Evolutionary conservation across 225 moss, liverwort and hornwort genomes (phyloP).

Genomic region (Bryoerythrophyllum caledonicum): DNA sequence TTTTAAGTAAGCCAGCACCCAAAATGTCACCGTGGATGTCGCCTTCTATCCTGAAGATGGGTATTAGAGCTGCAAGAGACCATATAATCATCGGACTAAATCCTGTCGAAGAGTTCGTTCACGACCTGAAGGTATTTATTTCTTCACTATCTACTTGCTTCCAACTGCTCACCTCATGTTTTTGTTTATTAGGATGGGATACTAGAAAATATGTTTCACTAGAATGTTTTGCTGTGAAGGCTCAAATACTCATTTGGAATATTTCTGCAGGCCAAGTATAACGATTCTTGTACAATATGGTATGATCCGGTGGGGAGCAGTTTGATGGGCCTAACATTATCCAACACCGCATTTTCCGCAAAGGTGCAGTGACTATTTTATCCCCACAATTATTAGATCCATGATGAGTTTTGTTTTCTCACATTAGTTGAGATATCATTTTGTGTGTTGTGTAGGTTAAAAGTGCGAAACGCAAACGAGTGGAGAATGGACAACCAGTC

Average conservation of each 20-base stretch:
- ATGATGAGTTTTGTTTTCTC: neutral
- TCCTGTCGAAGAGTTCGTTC: slow-evolving; percentile 70
- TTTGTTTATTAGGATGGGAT: neutral
- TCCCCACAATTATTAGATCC: neutral
- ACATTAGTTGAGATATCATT: slow-evolving; percentile 3
- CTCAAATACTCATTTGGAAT: neutral
- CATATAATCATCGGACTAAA: slow-evolving; percentile 78
- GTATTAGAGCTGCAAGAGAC: slow-evolving; percentile 55
- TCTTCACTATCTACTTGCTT: neutral
- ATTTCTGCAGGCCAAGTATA: slow-evolving; percentile 47
- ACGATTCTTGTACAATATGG: slow-evolving; percentile 55
- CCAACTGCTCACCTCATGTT: neutral
- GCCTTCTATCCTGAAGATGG: slow-evolving; percentile 43
- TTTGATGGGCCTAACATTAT: slow-evolving; percentile 65
- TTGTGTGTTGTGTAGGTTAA: slow-evolving; percentile 30
- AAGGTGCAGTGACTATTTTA: slow-evolving; percentile 25
- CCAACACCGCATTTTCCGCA: slow-evolving; percentile 27
- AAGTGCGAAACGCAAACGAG: slow-evolving; percentile 63
- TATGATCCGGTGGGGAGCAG: slow-evolving; percentile 71
- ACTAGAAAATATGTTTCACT: neutral
- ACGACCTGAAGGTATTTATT: slow-evolving; percentile 62
- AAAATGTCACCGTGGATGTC: slow-evolving; percentile 51
- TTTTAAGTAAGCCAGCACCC: slow-evolving; percentile 42
- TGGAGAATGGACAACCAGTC: slow-evolving; percentile 36
- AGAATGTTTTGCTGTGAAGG: slow-evolving; percentile 1